phyloP scores from a whole-genome alignment of 2,329 filamentous ascomycete species.

The Cadophora sp. region DNA sequence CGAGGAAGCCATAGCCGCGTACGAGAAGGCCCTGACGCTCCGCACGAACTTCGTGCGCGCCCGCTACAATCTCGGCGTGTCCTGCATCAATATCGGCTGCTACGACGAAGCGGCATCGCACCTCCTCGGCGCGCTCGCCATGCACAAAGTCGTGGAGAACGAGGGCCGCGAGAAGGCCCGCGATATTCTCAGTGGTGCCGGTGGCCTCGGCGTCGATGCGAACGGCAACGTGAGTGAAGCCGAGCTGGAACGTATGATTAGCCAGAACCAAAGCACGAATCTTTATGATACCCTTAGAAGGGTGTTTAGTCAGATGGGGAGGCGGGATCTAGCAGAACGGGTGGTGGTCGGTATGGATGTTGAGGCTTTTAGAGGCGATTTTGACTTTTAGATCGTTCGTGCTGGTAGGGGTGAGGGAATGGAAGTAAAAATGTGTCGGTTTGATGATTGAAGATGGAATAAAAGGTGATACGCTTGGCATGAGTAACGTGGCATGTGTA shows the following conservation, averaged over 20 bases:
- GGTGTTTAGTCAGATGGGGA: constrained; percentile 96
- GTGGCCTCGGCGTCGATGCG: constrained; percentile 50
- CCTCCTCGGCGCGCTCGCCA: constrained; percentile 86
- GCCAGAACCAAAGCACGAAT: constrained; percentile 96
- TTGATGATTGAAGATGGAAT: not conserved
- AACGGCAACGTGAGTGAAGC: constrained; percentile 65
- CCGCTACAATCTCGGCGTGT: constrained; percentile 94
- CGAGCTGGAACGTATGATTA: constrained; percentile 84
- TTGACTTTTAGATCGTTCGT: constrained; percentile 71
- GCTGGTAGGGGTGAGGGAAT: not conserved
- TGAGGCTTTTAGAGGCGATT: constrained; percentile 85
- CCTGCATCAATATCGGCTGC: constrained; percentile 97
- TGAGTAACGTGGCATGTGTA: no score
- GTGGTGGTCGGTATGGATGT: constrained; percentile 92
- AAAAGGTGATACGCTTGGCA: no score
- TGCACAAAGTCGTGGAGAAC: constrained; percentile 93
- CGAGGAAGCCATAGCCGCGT: constrained; percentile 96
- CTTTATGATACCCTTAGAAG: constrained; percentile 91
- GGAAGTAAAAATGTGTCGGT: not conserved
- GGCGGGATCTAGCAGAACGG: constrained; percentile 85
- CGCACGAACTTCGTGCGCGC: constrained; percentile 97
- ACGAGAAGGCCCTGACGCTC: constrained; percentile 88
- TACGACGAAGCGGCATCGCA: constrained; percentile 93
- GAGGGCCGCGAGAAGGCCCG: constrained; percentile 83
- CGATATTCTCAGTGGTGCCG: constrained; percentile 74